Percentiles rank a stretch among this genome's conserved stretches.
These are phyloP conservation scores for Hygrophoropsis aurantiaca DNA, from an alignment of 768 basidiomycete genomes.

Conservation along the genomic window DNA sequence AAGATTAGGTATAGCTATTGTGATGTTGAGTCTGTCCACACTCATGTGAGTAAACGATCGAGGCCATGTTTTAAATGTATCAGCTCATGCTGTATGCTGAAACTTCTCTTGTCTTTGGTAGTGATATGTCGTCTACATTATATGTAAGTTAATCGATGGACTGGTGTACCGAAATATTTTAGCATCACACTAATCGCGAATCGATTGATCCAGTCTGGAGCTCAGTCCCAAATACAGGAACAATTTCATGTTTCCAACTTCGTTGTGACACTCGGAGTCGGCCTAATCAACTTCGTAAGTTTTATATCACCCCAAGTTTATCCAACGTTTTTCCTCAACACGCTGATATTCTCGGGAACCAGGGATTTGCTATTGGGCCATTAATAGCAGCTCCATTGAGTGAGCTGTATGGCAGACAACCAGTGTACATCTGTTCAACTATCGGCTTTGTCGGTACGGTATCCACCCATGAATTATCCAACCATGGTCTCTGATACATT, in stretches of 20 bases:
- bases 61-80: too few species aligned
- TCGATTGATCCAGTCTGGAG: conserved; percentile 16
- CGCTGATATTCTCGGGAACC: background rate
- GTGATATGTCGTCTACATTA: conserved; percentile 24
- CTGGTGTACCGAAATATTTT: background rate
- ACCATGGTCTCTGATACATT: background rate
- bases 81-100: background rate
- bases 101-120: conserved; percentile 9
- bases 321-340: too few species aligned
- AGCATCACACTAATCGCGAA: conserved; percentile 1
- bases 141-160: conserved; percentile 28
- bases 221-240: conserved; percentile 26
- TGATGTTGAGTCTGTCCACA: conserved; percentile 28
- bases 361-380: conserved; percentile 26
- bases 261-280: conserved; percentile 3
- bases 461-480: background rate
- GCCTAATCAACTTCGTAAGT: background rate
- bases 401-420: conserved; percentile 23
- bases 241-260: conserved; percentile 15
- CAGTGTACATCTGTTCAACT: conserved; percentile 19
- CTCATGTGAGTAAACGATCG: conserved; percentile 24
- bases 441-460: conserved; percentile 13
- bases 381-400: conserved; percentile 24
- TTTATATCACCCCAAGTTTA: background rate
- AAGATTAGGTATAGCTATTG: conserved; percentile 26